A percentile compares a stretch with the other conserved stretches of the same genome.
These are phyloP conservation scores for Alternaria metachromatica DNA, from an alignment of 2,329 filamentous ascomycete genomes.

Conservation along the genomic window DNA sequence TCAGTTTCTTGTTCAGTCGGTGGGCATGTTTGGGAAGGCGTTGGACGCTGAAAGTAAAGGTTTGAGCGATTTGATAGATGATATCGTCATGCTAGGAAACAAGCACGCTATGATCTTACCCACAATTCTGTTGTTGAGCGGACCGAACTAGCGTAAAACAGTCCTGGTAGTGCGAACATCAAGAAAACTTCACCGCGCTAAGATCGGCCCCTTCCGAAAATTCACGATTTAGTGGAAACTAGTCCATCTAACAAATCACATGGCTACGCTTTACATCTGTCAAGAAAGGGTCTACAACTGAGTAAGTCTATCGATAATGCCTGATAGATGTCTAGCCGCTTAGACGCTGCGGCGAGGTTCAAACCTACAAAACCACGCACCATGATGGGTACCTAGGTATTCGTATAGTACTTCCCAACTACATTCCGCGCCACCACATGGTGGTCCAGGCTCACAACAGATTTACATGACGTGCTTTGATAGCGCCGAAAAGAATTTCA, in stretches of 20 bases:
- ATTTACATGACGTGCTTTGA: constrained; percentile 28
- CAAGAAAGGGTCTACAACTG: neutral
- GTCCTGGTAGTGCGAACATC: neutral
- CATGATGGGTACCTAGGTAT: neutral
- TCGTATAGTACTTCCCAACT: neutral
- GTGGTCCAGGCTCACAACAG: constrained; percentile 18
- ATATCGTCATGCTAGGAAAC: neutral
- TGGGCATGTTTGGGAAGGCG: constrained; percentile 46
- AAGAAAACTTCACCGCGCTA: neutral
- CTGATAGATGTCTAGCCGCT: neutral
- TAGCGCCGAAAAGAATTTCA: constrained; percentile 20
- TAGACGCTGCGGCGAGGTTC: neutral
- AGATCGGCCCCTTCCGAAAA: neutral
- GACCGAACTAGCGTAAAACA: neutral
- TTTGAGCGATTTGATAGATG: constrained; percentile 9
- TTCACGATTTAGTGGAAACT: neutral
- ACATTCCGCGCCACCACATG: neutral
- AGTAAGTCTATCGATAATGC: neutral
- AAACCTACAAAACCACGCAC: neutral
- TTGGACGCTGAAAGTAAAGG: constrained; percentile 37
- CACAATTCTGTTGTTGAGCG: neutral
- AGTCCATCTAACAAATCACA: neutral
- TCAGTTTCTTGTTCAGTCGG: constrained; percentile 41
- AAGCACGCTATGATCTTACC: neutral
- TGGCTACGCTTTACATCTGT: neutral